Base-by-base conservation (phyloP, 2,329 filamentous ascomycete species). In the Apiospora koreana region DNA sequence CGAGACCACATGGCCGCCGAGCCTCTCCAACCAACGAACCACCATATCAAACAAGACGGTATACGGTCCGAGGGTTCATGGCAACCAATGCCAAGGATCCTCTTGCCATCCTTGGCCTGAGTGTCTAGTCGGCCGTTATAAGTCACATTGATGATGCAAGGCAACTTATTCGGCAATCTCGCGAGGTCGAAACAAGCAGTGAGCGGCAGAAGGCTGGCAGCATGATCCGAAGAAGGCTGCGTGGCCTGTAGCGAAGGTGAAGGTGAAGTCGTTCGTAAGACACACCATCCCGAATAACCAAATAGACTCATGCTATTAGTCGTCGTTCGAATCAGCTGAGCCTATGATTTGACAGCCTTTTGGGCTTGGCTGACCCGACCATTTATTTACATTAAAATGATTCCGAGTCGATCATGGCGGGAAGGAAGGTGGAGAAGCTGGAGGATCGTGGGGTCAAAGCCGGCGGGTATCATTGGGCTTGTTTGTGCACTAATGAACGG, bases 401-500 rank as follows among this genome's bases (percentile, higher is more conserved):
- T 54, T 12, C 48, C 50, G 50, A 35, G 31, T 62, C 54, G 54
- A 62, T 38, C 28, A 38, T 38, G 54, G 54, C 54, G 54, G 31
- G 54, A 62, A 23, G 31, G 54, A 38, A 38, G 41, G 41, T 62
- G 54, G 54, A 38, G 54, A n/a, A 62, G 7, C 10, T 62, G 8
- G 31, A 62, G 54, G 54, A 62, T 62, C 54, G 54, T 62, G 54
- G 54, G 54, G 54, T 38, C 54, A 12, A 62, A n/a, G 18, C 28
- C 31, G 50, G 28, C 28, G 28, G 25, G 16, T 58, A 31, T 35
- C 28, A 35, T 21, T 35, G 50, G 50, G 25, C 16, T 28, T 18
- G 23, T 18, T 31, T 54, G 25, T 12, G 12, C 23, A 25, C 25
- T 50, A 31, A 25, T 31, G 14, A 28, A 31, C 25, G n/a, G n/a